Conservation (phyloP, 768 basidiomycete species). For the Tremella yokohamensis region DNA sequence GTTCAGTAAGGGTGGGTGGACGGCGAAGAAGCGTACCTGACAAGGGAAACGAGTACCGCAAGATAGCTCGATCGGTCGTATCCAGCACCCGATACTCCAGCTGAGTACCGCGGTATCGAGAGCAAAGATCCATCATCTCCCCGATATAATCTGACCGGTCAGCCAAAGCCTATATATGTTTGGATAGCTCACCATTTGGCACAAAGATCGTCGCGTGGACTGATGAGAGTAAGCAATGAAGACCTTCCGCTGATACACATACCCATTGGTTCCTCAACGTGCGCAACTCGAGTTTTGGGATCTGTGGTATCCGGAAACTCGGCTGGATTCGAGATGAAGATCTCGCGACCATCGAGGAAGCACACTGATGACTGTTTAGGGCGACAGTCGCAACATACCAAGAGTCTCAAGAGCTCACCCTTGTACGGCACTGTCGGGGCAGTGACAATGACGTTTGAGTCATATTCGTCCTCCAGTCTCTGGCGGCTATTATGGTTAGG, state of each 20-base stretch:
- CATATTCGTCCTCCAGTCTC: slow-evolving; percentile 92
- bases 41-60: slow-evolving; percentile 80
- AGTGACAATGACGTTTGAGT: slow-evolving; percentile 89
- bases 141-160: slow-evolving; percentile 73
- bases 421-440: slow-evolving; percentile 94
- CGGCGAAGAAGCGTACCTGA: slow-evolving; percentile 13
- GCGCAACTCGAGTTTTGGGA: slow-evolving; percentile 57
- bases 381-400: background rate
- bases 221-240: slow-evolving; percentile 17
- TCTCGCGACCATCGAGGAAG: slow-evolving; percentile 63
- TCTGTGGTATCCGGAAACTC: slow-evolving; percentile 87
- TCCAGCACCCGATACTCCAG: slow-evolving; percentile 83
- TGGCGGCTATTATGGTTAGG: slow-evolving; percentile 57
- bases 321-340: slow-evolving; percentile 80
- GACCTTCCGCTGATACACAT: slow-evolving; percentile 11
- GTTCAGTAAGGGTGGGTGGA: background rate
- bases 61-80: slow-evolving; percentile 60
- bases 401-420: slow-evolving; percentile 53
- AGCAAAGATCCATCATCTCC: slow-evolving; percentile 93
- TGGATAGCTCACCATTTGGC: slow-evolving; percentile 66
- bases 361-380: slow-evolving; percentile 58
- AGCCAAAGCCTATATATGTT: slow-evolving; percentile 6
- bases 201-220: slow-evolving; percentile 92
- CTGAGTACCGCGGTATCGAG: slow-evolving; percentile 74
- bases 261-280: slow-evolving; percentile 79